These are phyloP conservation scores for Haplographium delicatum DNA, from an alignment of 495 filamentous ascomycete genomes.

Conservation along the genomic window DNA sequence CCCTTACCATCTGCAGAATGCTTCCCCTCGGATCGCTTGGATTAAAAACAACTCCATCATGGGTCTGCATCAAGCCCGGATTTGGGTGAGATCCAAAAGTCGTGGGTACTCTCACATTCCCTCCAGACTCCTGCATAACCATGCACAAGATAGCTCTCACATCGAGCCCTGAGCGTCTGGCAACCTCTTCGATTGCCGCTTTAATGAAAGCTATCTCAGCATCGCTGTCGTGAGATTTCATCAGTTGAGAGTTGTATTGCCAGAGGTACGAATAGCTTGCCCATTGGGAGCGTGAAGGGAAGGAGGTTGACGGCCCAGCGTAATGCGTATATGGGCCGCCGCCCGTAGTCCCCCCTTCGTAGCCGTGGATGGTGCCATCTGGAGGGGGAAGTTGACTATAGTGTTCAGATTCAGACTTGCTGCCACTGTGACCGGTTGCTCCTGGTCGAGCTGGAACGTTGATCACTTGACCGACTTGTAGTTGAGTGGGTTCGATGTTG, in stretches of 20 bases:
- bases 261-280: conserved; percentile 34
- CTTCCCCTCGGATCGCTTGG: conserved; percentile 20
- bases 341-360: neutral
- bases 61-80: conserved; percentile 16
- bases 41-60: conserved; percentile 3
- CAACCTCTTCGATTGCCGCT: conserved; percentile 26
- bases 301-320: conserved; percentile 31
- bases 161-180: conserved; percentile 34
- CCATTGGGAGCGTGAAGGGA: conserved; percentile 32
- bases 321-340: conserved; percentile 19
- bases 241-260: conserved; percentile 31
- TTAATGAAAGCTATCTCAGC: conserved; percentile 33
- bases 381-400: too few species aligned
- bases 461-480: conserved; percentile 17
- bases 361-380: neutral
- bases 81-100: conserved; percentile 31
- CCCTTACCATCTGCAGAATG: conserved; percentile 34
- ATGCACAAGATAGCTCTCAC: conserved; percentile 38
- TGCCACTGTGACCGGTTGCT: neutral
- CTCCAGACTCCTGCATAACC: conserved; percentile 41
- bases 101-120: conserved; percentile 33
- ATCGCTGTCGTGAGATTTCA: conserved; percentile 29
- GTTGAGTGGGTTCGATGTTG: neutral
- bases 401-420: too few species aligned
- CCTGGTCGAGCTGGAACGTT: conserved; percentile 11